phyloP scores from a whole-genome alignment of 73 alveolate species.

The Paramecium primaurelia region DNA sequence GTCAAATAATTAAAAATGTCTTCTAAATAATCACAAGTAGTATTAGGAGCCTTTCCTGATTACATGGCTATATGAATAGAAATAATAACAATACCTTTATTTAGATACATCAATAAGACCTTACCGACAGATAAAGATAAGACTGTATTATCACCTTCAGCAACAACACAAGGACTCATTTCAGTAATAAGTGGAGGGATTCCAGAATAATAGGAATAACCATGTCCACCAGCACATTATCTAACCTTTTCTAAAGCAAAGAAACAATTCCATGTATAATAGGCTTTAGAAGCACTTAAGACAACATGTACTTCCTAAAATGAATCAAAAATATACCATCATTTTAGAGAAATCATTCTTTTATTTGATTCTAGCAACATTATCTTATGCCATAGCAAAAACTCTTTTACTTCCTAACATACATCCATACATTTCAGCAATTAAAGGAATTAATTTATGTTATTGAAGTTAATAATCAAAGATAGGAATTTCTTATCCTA shows the following conservation, averaged over 20 bases:
- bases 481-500: slow-evolving; percentile 66
- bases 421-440: slow-evolving; percentile 70
- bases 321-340: neutral
- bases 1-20: slow-evolving; percentile 14
- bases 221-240: slow-evolving; percentile 91
- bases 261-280: slow-evolving; percentile 59
- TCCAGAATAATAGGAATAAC: slow-evolving; percentile 71
- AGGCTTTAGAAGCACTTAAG: slow-evolving; percentile 75
- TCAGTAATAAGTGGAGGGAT: slow-evolving; percentile 62
- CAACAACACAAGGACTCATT: slow-evolving; percentile 54
- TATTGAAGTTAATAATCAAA: slow-evolving; percentile 78
- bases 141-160: slow-evolving; percentile 61
- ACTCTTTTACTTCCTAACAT: slow-evolving; percentile 64
- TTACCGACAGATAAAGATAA: slow-evolving; percentile 43
- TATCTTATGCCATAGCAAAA: slow-evolving; percentile 57
- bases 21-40: slow-evolving; percentile 28
- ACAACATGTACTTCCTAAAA: slow-evolving; percentile 70
- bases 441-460: slow-evolving; percentile 65
- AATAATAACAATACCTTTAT: neutral
- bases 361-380: slow-evolving; percentile 64
- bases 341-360: slow-evolving; percentile 69
- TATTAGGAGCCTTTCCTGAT: slow-evolving; percentile 48
- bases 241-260: slow-evolving; percentile 72
- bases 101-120: slow-evolving; percentile 36
- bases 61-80: neutral